Percentiles rank a stretch among this genome's conserved stretches.
Evolutionary conservation across 2,329 filamentous ascomycete genomes (phyloP).

Genomic region (Hysterium pulicare): DNA sequence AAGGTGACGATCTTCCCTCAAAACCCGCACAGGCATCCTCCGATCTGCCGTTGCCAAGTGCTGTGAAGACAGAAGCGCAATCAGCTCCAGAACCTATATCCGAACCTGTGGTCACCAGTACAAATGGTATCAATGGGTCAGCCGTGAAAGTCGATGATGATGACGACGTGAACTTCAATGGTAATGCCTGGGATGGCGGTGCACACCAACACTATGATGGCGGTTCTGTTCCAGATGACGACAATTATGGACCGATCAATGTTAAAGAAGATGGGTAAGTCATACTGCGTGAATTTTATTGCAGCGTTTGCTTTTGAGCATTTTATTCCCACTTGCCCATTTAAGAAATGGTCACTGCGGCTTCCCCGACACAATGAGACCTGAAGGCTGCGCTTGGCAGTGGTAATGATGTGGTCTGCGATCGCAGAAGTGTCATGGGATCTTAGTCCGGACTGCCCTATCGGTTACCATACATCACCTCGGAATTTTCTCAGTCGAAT

Average conservation of each 20-base stretch:
- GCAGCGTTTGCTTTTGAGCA: slow-evolving; percentile 8
- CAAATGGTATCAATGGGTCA: slow-evolving; percentile 4
- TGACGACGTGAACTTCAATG: slow-evolving; percentile 29
- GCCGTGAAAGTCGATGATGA: slow-evolving; percentile 13
- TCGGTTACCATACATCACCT: too few species aligned
- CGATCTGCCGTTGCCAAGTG: slow-evolving; percentile 12
- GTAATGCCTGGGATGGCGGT: slow-evolving; percentile 19
- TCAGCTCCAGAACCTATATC: slow-evolving; percentile 14
- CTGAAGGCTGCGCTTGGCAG: too few species aligned
- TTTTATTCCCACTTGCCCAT: too few species aligned
- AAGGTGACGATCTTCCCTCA: slow-evolving; percentile 34
- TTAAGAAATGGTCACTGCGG: too few species aligned
- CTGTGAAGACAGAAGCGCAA: slow-evolving; percentile 15
- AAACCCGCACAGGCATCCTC: slow-evolving; percentile 22
- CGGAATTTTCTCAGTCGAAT: too few species aligned
- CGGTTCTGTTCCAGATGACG: slow-evolving; percentile 30
- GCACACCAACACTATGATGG: slow-evolving; percentile 27
- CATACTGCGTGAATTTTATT: too few species aligned
- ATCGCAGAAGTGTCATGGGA: too few species aligned
- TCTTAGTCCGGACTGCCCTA: too few species aligned
- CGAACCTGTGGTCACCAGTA: slow-evolving; percentile 12
- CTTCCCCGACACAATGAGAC: too few species aligned
- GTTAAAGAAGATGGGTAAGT: slow-evolving; percentile 93
- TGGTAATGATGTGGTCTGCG: too few species aligned
- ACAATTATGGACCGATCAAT: slow-evolving; percentile 55